Evolutionary conservation across 768 basidiomycete genomes (phyloP).

Genomic region (Peribolospora baueri): DNA sequence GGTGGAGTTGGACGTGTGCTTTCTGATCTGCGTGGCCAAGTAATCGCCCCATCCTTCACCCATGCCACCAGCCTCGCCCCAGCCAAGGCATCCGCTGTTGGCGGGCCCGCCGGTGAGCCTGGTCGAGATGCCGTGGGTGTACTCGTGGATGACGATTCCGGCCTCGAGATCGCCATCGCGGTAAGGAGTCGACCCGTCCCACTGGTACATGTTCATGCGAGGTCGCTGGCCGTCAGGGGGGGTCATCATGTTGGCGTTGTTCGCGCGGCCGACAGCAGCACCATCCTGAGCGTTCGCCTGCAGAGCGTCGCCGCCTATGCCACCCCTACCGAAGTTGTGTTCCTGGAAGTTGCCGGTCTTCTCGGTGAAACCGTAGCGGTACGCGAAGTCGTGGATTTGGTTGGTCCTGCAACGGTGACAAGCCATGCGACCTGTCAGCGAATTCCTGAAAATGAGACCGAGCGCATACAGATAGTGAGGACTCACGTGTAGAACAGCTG

Average conservation of each 20-base stretch:
- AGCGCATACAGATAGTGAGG: not conserved
- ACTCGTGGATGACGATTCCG: constrained; percentile 60
- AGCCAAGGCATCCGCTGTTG: constrained; percentile 33
- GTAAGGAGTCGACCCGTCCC: constrained; percentile 75
- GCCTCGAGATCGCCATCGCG: constrained; percentile 89
- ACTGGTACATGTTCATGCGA: constrained; percentile 23
- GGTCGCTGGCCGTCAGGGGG: constrained; percentile 21
- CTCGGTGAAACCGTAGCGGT: constrained; percentile 76
- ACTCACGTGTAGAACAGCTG: constrained; percentile 49
- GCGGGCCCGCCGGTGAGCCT: constrained; percentile 61
- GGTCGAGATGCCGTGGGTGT: constrained; percentile 72
- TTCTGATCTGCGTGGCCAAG: constrained; percentile 41
- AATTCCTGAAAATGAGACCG: not conserved
- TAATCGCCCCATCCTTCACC: constrained; percentile 36
- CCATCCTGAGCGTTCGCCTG: constrained; percentile 92
- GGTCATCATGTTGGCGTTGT: constrained; percentile 54
- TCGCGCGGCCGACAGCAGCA: not conserved
- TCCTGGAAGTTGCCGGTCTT: constrained; percentile 89
- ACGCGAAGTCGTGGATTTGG: constrained; percentile 22
- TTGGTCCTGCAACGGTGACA: constrained; percentile 20
- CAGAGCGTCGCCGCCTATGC: constrained; percentile 63
- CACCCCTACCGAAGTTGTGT: constrained; percentile 81
- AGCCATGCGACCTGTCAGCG: not conserved
- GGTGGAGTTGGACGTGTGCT: constrained; percentile 18
- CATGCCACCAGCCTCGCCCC: constrained; percentile 93